phyloP scores from a whole-genome alignment of 2,329 filamentous ascomycete species.

The Cadophora sp. region DNA sequence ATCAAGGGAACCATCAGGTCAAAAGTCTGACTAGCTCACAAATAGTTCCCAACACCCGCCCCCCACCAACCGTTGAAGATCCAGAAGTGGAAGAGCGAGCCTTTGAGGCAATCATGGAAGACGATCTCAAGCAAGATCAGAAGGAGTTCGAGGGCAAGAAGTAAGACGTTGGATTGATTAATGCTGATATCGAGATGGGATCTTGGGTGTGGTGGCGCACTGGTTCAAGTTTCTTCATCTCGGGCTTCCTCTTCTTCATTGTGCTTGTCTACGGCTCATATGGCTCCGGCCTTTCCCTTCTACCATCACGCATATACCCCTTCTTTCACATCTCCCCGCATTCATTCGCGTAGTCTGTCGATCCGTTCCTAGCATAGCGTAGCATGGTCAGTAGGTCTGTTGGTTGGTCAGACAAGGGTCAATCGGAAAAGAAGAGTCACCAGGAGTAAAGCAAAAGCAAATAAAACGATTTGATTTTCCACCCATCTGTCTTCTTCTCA shows the following conservation, averaged over 20 bases:
- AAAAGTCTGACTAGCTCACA: conserved; percentile 10
- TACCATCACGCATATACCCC: conserved; percentile 6
- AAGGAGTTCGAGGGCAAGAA: conserved; percentile 19
- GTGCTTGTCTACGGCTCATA: not conserved
- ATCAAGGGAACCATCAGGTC: too few species aligned
- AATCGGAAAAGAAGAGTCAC: not conserved
- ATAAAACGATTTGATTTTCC: not conserved
- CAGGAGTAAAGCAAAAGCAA: not conserved
- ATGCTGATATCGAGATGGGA: not conserved
- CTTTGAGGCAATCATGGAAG: conserved; percentile 28
- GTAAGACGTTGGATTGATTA: not conserved
- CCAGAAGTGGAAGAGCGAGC: conserved; percentile 41
- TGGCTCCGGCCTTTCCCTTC: not conserved
- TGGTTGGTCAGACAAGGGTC: not conserved
- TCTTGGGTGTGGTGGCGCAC: not conserved
- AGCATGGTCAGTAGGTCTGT: not conserved
- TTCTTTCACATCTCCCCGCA: not conserved
- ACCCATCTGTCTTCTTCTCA: not conserved
- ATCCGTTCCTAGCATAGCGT: not conserved
- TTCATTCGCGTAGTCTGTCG: not conserved
- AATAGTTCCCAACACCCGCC: conserved; percentile 40
- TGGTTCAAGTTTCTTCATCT: not conserved
- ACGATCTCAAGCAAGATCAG: conserved; percentile 30
- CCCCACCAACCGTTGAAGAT: conserved; percentile 43
- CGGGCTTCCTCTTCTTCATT: not conserved